A percentile compares a stretch with the other conserved stretches of the same genome.
Evolutionary conservation across 2,329 filamentous ascomycete species (phyloP).

Genomic region (Aspergillus fumigatus): DNA sequence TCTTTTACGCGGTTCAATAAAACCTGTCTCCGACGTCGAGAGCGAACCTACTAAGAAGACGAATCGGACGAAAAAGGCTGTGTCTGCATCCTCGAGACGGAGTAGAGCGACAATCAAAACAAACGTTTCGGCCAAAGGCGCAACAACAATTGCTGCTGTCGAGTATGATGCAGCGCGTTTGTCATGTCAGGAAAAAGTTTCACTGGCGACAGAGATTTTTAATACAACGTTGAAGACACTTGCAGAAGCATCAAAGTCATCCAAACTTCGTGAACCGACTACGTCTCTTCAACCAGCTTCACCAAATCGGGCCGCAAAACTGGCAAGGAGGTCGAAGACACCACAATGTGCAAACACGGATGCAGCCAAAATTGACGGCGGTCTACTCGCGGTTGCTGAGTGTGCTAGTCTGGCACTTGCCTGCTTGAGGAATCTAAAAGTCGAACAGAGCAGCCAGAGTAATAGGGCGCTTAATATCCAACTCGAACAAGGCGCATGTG

Average conservation of each 20-base stretch:
- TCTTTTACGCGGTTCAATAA: conserved; percentile 30
- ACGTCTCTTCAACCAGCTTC: conserved; percentile 24
- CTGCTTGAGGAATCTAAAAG: conserved; percentile 33
- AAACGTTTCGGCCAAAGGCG: conserved; percentile 21
- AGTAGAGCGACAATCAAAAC: conserved; percentile 24
- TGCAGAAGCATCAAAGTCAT: conserved; percentile 33
- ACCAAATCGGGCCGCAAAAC: conserved; percentile 24
- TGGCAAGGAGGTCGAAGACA: conserved; percentile 19
- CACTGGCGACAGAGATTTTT: conserved; percentile 44
- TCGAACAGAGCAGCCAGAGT: conserved; percentile 19
- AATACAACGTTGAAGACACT: conserved; percentile 42
- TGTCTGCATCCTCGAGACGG: conserved; percentile 16
- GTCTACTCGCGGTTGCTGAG: conserved; percentile 32
- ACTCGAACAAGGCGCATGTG: conserved; percentile 41
- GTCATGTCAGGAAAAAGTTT: conserved; percentile 35
- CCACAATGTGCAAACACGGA: conserved; percentile 4
- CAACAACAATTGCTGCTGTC: conserved; percentile 19
- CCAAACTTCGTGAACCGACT: conserved; percentile 15
- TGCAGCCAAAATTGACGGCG: conserved; percentile 14
- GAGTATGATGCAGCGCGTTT: conserved; percentile 26
- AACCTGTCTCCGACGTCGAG: conserved; percentile 18
- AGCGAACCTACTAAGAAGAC: conserved; percentile 15
- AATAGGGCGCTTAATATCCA: conserved; percentile 31
- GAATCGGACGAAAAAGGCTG: conserved; percentile 22
- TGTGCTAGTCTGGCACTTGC: conserved; percentile 39